A percentile compares a stretch with the other conserved stretches of the same genome.
These are phyloP conservation scores for Climacium dendroides DNA, from an alignment of 225 moss, liverwort and hornwort genomes.

Conservation along the genomic window DNA sequence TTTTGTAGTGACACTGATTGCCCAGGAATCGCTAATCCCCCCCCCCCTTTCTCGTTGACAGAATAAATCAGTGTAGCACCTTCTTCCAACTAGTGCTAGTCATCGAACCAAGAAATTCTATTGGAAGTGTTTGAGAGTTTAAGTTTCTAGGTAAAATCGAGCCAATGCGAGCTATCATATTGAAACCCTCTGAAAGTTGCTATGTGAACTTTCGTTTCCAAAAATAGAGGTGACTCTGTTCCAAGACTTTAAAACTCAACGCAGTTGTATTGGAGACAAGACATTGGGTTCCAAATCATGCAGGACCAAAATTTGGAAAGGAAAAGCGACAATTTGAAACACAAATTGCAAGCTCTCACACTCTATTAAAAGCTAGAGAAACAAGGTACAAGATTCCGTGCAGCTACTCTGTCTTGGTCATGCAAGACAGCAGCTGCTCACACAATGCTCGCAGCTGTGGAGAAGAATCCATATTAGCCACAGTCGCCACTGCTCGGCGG, in stretches of 20 bases:
- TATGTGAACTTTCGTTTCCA: background rate
- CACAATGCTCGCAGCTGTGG: conserved; percentile 64
- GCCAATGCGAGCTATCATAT: background rate
- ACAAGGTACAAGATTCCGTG: background rate
- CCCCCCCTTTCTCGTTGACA: rapidly evolving
- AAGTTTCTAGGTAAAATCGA: background rate
- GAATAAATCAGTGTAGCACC: background rate
- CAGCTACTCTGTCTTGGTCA: conserved; percentile 30
- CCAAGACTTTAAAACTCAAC: background rate
- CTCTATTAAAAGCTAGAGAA: background rate
- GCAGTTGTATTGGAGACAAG: background rate
- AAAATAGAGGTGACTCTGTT: background rate
- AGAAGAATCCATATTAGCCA: conserved; percentile 72
- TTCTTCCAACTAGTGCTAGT: background rate
- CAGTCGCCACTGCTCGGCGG: conserved; percentile 44
- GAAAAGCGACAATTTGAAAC: background rate
- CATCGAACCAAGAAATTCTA: background rate
- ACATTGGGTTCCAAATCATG: background rate
- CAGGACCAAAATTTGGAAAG: background rate
- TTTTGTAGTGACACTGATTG: background rate
- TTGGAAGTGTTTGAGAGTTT: background rate
- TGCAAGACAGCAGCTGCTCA: conserved; percentile 70
- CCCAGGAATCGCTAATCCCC: background rate
- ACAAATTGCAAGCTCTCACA: background rate
- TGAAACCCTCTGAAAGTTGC: background rate